A percentile compares a stretch with the other conserved stretches of the same genome.
Conservation (phyloP, 2,329 filamentous ascomycete genomes). For the Fusarium sp. region DNA sequence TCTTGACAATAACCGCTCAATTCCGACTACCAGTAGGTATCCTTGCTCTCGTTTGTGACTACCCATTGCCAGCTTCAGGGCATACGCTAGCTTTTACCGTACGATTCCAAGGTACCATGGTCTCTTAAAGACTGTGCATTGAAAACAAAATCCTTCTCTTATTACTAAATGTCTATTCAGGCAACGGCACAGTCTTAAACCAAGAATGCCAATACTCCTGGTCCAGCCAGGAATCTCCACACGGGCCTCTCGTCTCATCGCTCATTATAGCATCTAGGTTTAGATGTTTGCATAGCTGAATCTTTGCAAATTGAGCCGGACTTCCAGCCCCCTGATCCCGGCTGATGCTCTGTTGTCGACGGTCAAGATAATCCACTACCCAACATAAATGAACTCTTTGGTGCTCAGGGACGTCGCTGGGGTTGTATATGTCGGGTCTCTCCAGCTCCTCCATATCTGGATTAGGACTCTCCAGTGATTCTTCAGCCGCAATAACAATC, state of each 20-base stretch:
- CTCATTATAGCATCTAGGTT: background rate
- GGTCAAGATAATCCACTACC: background rate
- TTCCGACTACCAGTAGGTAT: too few species aligned
- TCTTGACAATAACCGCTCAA: too few species aligned
- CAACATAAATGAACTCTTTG: background rate
- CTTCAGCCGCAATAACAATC: constrained; percentile 16
- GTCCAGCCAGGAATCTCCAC: background rate
- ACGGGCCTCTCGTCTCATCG: background rate
- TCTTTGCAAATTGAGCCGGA: background rate
- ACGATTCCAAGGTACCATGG: too few species aligned
- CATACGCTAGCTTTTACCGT: too few species aligned
- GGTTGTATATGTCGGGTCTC: background rate
- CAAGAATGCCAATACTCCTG: constrained; percentile 9
- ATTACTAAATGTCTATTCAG: background rate
- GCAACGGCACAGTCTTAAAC: background rate
- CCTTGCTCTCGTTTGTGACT: too few species aligned
- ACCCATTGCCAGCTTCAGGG: too few species aligned
- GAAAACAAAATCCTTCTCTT: too few species aligned
- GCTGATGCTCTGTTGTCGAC: background rate
- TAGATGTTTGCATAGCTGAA: background rate
- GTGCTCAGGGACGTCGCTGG: background rate
- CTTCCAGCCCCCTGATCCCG: background rate
- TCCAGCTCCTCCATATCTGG: background rate
- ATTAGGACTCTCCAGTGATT: background rate
- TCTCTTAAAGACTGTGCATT: too few species aligned